Evolutionary conservation across 768 basidiomycete genomes (phyloP), one percentile per base, ranked within the genome.

Genomic region (Auricularia auricula-judae): DNA sequence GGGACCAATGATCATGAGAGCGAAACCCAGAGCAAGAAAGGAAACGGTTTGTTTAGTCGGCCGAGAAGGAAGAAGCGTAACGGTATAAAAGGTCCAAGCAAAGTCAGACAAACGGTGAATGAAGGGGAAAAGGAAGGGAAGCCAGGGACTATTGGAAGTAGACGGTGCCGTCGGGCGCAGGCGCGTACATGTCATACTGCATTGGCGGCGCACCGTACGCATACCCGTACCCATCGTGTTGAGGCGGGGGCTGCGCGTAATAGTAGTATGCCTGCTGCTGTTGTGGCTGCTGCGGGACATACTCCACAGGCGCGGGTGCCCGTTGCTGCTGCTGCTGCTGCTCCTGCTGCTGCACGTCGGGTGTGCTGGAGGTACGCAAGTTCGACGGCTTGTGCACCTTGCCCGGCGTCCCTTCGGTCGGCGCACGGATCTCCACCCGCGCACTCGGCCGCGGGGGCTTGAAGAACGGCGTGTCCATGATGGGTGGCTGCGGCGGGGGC

Each of bases 391-490:
- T 51, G 47, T 21, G 47, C 47, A 21, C 18, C 47, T 51, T 51
- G 47, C 47, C 39, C 39, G 39, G 72, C 71, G 5, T 70, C 62
- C 70, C 66, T 58, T 76, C 76, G 7, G 72, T 72, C 2, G 84
- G 89, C 12, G 87, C 82, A 65, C 89, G 86, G 62, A 91, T 91
- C 74, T 89, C 85, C 64, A 91, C 75, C 60, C 88, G 86, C 23
- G 84, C 82, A 65, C 81, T 83, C 72, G 88, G 84, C 21, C 88
- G 83, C 39, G 89, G 86, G 70, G 87, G 84, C 3, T 86, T 79
- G 72, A 91, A 91, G 29, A 91, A 82, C 79, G 78, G 29, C 86
- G 87, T 39, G 85, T 86, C 8, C 80, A 67, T 5, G 86, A 85
- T 84, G 59, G 85, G 86, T 35, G 85, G 81, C 68, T 83, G 83